Conservation (phyloP, 2,329 filamentous ascomycete species). For the Helotiales sp. region DNA sequence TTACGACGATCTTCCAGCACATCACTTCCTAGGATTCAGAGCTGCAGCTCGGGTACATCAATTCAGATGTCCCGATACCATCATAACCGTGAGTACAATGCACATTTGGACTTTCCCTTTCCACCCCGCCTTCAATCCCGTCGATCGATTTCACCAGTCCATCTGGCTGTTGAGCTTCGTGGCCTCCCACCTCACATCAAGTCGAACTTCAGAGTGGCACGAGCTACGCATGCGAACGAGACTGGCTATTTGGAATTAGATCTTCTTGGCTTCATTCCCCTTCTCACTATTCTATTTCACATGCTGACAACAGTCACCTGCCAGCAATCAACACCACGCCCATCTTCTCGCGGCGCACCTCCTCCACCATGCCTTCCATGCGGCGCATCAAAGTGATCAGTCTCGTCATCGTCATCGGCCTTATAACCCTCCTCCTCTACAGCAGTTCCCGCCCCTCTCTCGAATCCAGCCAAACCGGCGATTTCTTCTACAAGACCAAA, state of each 20-base stretch:
- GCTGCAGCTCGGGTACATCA: not conserved
- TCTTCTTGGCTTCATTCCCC: no score
- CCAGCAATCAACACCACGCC: slow-evolving; percentile 30
- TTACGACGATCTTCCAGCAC: slow-evolving; percentile 1
- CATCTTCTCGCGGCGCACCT: slow-evolving; percentile 25
- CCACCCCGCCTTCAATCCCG: not conserved
- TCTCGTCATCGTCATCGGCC: slow-evolving; percentile 65
- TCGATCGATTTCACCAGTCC: not conserved
- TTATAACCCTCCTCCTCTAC: slow-evolving; percentile 76
- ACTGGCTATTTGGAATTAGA: no score
- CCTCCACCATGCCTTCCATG: slow-evolving; percentile 64
- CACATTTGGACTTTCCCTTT: not conserved
- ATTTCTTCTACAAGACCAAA: slow-evolving; percentile 66
- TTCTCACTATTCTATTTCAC: no score
- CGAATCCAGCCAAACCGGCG: slow-evolving; percentile 53
- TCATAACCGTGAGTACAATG: slow-evolving; percentile 4
- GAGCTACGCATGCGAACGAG: not conserved
- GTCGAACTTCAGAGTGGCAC: no score
- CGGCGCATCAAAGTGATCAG: slow-evolving; percentile 72
- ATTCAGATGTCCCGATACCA: slow-evolving; percentile 14
- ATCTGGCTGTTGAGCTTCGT: not conserved
- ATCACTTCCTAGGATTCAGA: not conserved
- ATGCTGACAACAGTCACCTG: not conserved
- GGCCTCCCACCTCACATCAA: no score
- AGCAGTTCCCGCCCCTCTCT: slow-evolving; percentile 61